These are phyloP conservation scores for Erigeron canadensis DNA, from an alignment of 129 eudicot genomes.

Conservation along the genomic window DNA sequence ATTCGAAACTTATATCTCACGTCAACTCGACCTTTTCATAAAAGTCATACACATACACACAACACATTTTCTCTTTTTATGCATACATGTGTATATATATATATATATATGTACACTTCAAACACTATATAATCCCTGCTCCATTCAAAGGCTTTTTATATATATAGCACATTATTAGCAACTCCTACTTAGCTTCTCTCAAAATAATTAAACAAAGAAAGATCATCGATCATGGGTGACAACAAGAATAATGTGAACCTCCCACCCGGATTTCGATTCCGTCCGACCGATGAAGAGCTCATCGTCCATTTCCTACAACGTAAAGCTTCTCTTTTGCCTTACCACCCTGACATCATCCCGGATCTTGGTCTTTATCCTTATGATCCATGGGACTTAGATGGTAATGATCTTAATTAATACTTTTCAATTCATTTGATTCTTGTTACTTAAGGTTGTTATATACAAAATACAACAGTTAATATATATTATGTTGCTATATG, in stretches of 20 bases:
- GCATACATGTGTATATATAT: conserved; percentile 27
- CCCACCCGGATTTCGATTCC: conserved; percentile 87
- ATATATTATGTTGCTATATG: too few species aligned
- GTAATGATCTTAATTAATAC: conserved; percentile 30
- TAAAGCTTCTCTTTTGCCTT: conserved; percentile 64
- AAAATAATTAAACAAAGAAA: too few species aligned
- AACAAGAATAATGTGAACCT: conserved; percentile 51
- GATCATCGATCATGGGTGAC: conserved; percentile 38
- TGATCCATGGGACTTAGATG: conserved; percentile 92
- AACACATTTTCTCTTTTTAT: background rate
- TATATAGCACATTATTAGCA: conserved; percentile 7
- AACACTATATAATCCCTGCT: conserved; percentile 28
- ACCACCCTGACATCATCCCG: conserved; percentile 84
- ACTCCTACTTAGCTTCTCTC: background rate
- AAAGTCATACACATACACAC: conserved; percentile 14
- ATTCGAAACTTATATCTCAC: conserved; percentile 59
- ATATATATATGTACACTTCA: background rate
- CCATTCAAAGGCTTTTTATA: conserved; percentile 1
- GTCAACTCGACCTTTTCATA: conserved; percentile 29
- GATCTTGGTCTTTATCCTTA: conserved; percentile 79
- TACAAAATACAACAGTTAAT: too few species aligned
- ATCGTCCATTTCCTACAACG: conserved; percentile 90
- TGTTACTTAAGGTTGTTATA: too few species aligned
- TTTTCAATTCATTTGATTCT: background rate
- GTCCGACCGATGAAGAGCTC: conserved; percentile 85